Conservation (phyloP, 1,139 yeast species). For the Geotrichum aggregatum region DNA sequence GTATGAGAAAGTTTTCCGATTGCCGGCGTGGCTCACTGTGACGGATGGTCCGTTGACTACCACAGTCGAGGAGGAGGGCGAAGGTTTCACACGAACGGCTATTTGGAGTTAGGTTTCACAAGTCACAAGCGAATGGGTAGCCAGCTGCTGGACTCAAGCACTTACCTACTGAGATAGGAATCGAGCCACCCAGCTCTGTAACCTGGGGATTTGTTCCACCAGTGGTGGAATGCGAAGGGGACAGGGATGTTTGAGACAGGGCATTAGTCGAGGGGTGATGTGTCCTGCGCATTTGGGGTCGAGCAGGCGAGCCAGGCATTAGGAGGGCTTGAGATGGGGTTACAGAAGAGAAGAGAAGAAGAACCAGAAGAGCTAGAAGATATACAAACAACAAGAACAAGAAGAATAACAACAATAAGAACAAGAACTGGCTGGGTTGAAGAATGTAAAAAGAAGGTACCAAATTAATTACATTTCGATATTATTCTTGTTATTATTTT, state of each 20-base stretch:
- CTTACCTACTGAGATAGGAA: background rate
- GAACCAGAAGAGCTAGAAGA: background rate
- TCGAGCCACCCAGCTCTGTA: background rate
- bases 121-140: background rate
- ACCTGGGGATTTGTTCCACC: background rate
- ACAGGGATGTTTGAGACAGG: background rate
- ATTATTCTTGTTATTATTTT: background rate
- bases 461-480: no score
- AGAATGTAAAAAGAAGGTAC: background rate
- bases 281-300: background rate
- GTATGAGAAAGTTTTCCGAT: slow-evolving; percentile 24
- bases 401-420: background rate
- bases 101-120: background rate
- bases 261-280: background rate
- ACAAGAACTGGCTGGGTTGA: background rate
- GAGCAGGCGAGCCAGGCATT: background rate
- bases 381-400: background rate
- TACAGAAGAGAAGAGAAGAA: background rate
- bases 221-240: background rate
- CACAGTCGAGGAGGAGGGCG: background rate
- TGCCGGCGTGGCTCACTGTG: background rate
- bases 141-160: background rate
- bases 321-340: background rate
- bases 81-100: slow-evolving; percentile 4
- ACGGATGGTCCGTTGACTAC: background rate